A percentile compares a stretch with the other conserved stretches of the same genome.
phyloP scores from a whole-genome alignment of 495 filamentous ascomycete genomes.

The Diplogelasinospora grovesii region DNA sequence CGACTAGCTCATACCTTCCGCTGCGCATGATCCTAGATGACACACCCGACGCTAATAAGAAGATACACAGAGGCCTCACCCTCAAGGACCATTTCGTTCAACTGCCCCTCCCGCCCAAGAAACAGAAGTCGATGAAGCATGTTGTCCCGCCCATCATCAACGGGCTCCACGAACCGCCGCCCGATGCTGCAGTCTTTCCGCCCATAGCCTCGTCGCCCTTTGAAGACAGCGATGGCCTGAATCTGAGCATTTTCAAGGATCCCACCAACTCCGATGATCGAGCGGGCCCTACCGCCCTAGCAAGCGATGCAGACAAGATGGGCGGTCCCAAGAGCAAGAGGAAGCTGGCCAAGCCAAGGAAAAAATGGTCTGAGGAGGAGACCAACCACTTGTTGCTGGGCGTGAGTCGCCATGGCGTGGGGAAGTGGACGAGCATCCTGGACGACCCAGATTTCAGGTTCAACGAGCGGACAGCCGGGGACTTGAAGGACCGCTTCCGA shows the following conservation, averaged over 20 bases:
- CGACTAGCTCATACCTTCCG: constrained; percentile 32
- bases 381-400: constrained; percentile 70
- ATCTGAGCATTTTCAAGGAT: constrained; percentile 16
- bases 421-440: constrained; percentile 83
- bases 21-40: constrained; percentile 42
- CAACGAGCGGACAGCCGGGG: constrained; percentile 66
- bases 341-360: constrained; percentile 41
- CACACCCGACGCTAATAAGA: constrained; percentile 37
- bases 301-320: constrained; percentile 15
- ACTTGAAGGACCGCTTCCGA: constrained; percentile 81
- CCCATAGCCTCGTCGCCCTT: constrained; percentile 56
- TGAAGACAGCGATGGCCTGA: constrained; percentile 25
- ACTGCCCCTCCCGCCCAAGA: constrained; percentile 51
- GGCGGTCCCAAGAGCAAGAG: constrained; percentile 28
- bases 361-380: constrained; percentile 79
- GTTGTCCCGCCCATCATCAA: constrained; percentile 59
- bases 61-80: constrained; percentile 32
- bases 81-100: constrained; percentile 50
- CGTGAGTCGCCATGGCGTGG: constrained; percentile 74
- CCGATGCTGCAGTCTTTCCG: constrained; percentile 64
- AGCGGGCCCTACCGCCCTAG: constrained; percentile 12
- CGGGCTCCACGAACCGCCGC: constrained; percentile 70
- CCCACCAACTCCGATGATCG: constrained; percentile 22
- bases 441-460: constrained; percentile 67
- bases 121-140: constrained; percentile 46